Conservation (phyloP, 371 early-diverging fungal genomes). For the Rhizopus microsporus region DNA sequence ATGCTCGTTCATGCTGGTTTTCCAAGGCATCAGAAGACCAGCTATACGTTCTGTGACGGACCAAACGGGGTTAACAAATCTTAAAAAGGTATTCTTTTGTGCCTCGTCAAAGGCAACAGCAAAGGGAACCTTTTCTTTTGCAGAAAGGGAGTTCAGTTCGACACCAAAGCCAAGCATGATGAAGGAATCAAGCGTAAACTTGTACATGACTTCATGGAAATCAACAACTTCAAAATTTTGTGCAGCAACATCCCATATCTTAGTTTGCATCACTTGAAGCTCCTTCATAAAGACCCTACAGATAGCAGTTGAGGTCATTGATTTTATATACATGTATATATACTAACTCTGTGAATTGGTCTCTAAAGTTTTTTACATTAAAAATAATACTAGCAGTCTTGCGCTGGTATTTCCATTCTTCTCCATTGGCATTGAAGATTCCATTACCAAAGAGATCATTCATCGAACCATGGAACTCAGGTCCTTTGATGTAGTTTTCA, state of each 20-base stretch:
- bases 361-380: conserved; percentile 72
- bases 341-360: conserved; percentile 55
- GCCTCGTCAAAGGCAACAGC: conserved; percentile 58
- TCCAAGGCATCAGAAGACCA: conserved; percentile 31
- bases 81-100: conserved; percentile 35
- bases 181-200: conserved; percentile 61
- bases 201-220: conserved; percentile 48
- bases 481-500: conserved; percentile 62
- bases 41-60: conserved; percentile 29
- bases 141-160: conserved; percentile 31
- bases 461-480: conserved; percentile 32
- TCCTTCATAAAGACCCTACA: conserved; percentile 53
- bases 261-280: conserved; percentile 25
- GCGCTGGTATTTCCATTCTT: conserved; percentile 66
- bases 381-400: conserved; percentile 73
- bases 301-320: background rate
- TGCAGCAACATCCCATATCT: conserved; percentile 33
- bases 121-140: conserved; percentile 44
- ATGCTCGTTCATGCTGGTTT: conserved; percentile 32
- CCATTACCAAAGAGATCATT: conserved; percentile 67
- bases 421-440: conserved; percentile 74
- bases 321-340: background rate
- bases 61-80: conserved; percentile 48
- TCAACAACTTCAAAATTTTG: conserved; percentile 26
- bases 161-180: conserved; percentile 54